phyloP scores from a whole-genome alignment of 495 filamentous ascomycete genomes.

The Podospora comata region DNA sequence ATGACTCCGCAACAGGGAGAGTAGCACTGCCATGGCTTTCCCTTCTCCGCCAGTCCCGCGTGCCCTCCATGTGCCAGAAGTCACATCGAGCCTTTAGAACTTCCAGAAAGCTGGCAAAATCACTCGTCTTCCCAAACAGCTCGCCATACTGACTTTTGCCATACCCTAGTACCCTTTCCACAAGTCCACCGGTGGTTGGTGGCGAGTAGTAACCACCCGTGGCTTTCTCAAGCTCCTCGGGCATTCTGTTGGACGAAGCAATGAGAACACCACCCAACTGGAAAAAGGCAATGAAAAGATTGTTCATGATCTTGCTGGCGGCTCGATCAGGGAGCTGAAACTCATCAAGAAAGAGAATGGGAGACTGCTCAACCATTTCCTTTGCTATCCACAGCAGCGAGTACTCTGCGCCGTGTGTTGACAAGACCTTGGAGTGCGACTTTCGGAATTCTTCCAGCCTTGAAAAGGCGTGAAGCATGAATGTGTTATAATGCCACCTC shows the following conservation, averaged over 20 bases:
- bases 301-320: slow-evolving; percentile 65
- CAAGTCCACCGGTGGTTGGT: slow-evolving; percentile 47
- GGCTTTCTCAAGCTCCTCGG: slow-evolving; percentile 67
- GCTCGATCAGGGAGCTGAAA: slow-evolving; percentile 70
- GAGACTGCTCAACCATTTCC: slow-evolving; percentile 62
- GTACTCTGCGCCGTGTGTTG: slow-evolving; percentile 49
- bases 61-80: slow-evolving; percentile 68
- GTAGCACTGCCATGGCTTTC: slow-evolving; percentile 31
- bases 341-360: slow-evolving; percentile 70
- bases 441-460: slow-evolving; percentile 58
- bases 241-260: slow-evolving; percentile 71
- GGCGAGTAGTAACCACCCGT: slow-evolving; percentile 56
- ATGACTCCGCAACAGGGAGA: slow-evolving; percentile 6
- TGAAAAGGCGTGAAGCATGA: slow-evolving; percentile 67
- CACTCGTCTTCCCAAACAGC: slow-evolving; percentile 52
- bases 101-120: slow-evolving; percentile 66
- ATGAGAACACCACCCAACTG: slow-evolving; percentile 69
- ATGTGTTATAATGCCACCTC: slow-evolving; percentile 72
- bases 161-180: slow-evolving; percentile 45
- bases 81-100: slow-evolving; percentile 65
- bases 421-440: slow-evolving; percentile 23
- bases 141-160: slow-evolving; percentile 31
- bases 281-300: slow-evolving; percentile 68
- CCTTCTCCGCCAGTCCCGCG: slow-evolving; percentile 60
- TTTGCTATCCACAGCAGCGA: slow-evolving; percentile 63